Base-by-base conservation (phyloP, 306 rosid genomes). In the Oemleria cerasiformis region DNA sequence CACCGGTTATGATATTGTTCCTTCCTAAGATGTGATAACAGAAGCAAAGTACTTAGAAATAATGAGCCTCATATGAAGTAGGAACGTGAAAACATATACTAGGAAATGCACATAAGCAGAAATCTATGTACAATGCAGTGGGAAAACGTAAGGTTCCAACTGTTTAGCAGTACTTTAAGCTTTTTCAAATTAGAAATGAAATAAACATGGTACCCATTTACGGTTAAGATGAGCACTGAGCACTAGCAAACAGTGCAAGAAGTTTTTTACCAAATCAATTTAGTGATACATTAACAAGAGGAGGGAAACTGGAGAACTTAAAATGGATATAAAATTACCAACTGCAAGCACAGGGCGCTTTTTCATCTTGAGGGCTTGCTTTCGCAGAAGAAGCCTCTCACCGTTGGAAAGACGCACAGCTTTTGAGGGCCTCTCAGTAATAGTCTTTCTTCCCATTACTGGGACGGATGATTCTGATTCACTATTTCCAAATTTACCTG, bases 371-470 rank as follows among this genome's bases (percentile, higher is more conserved):
- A 93, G 86, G 51, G 97, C 57, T 73, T 91, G 96, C 86, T 70
- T 87, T 67, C 95, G 80, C 25, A 94, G 86, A 74, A 89, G 94
- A 59, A 94, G 94, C 75, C 96, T 87, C 84, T 91, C 92, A 70
- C 66, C 87, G 70, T 94, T 94, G 76, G 97, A 84, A 79, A 94
- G 94, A 59, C 30, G 75, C 44, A 80, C 43, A 73, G 83, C 57
- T 70, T 77, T 72, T 47, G 86, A 73, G 66, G 90, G 75, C 65
- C 72, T 69, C 55, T 76, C 55, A 53, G 53, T 80, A 48, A 80
- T 74, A 56, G 63, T 75, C 70, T 65, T 84, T 48, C 49, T 73
- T 68, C 49, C 73, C 60, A 39, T 70, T 45, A 68, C 59, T n/a
- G 80, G 79, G 79, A 73, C 78, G 5, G 83, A 80, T 34, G 45